phyloP scores from a whole-genome alignment of 371 early-diverging fungal genomes.

The Dinochytrium kinnereticum region DNA sequence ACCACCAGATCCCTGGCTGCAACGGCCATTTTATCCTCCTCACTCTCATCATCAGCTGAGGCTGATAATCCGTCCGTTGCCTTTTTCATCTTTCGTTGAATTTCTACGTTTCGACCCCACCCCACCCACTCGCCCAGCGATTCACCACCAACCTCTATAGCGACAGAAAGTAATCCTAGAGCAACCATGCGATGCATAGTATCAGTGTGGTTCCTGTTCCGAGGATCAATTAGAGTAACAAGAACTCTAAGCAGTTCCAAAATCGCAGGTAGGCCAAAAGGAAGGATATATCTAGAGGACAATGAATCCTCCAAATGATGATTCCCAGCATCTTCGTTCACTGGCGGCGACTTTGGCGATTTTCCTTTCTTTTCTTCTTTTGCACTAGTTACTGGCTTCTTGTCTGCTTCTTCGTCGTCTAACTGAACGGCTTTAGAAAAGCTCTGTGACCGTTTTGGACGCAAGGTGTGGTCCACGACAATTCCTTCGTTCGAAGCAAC shows the following conservation, averaged over 20 bases:
- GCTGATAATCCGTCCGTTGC: neutral
- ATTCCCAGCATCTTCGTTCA: neutral
- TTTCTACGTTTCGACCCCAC: conserved; percentile 34
- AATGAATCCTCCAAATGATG: neutral
- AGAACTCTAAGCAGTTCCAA: conserved; percentile 89
- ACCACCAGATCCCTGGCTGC: conserved; percentile 72
- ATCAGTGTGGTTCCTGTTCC: conserved; percentile 90
- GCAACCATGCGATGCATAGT: conserved; percentile 88
- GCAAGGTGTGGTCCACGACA: neutral
- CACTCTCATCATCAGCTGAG: conserved; percentile 24
- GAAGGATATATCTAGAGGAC: conserved; percentile 33
- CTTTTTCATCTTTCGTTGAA: neutral
- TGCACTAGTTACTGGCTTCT: neutral
- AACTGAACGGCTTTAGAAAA: conserved; percentile 3
- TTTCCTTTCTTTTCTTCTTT: neutral
- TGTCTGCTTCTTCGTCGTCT: conserved; percentile 2
- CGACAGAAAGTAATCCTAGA: conserved; percentile 66
- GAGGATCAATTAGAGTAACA: conserved; percentile 87
- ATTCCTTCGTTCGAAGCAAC: conserved; percentile 5
- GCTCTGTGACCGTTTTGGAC: conserved; percentile 10
- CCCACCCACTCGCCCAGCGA: conserved; percentile 71
- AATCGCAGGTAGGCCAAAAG: conserved; percentile 82
- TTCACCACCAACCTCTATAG: conserved; percentile 83
- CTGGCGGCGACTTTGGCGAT: neutral
- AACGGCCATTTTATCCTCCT: conserved; percentile 55